Conservation (phyloP, 2,329 filamentous ascomycete species). For the Dactylellina leptospora region DNA sequence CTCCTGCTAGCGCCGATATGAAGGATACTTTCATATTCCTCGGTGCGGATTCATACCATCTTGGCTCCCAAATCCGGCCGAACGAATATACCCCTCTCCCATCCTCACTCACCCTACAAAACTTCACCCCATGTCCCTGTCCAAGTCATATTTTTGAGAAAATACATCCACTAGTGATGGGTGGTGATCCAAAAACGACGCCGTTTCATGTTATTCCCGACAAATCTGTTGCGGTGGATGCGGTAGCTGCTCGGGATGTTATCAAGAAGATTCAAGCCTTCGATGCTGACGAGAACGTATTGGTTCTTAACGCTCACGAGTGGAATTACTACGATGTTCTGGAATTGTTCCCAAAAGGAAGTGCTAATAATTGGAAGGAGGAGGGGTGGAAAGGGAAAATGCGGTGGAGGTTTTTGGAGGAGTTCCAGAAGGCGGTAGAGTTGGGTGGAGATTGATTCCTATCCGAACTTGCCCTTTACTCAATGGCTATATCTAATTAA, state of each 20-base stretch:
- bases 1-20: too few species aligned
- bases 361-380: conserved; percentile 63
- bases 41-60: conserved; percentile 65
- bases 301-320: conserved; percentile 65
- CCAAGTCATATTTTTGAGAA: conserved; percentile 37
- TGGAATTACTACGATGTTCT: conserved; percentile 61
- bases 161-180: conserved; percentile 34
- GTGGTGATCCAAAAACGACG: conserved; percentile 52
- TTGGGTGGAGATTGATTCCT: not conserved
- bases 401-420: conserved; percentile 65
- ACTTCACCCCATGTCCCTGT: conserved; percentile 26
- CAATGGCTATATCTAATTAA: too few species aligned
- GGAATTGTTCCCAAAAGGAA: conserved; percentile 65
- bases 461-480: not conserved
- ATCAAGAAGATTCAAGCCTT: conserved; percentile 63
- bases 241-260: conserved; percentile 60
- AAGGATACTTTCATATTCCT: conserved; percentile 64
- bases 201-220: conserved; percentile 59
- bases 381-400: conserved; percentile 64
- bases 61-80: conserved; percentile 63
- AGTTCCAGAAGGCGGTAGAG: conserved; percentile 63
- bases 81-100: conserved; percentile 61
- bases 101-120: conserved; percentile 54
- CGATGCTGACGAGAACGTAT: conserved; percentile 62
- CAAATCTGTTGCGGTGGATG: conserved; percentile 55